Evolutionary conservation across 2,329 filamentous ascomycete genomes (phyloP), one percentile per base, ranked within the genome.

Genomic region (Trichophyton mentagrophytes): DNA sequence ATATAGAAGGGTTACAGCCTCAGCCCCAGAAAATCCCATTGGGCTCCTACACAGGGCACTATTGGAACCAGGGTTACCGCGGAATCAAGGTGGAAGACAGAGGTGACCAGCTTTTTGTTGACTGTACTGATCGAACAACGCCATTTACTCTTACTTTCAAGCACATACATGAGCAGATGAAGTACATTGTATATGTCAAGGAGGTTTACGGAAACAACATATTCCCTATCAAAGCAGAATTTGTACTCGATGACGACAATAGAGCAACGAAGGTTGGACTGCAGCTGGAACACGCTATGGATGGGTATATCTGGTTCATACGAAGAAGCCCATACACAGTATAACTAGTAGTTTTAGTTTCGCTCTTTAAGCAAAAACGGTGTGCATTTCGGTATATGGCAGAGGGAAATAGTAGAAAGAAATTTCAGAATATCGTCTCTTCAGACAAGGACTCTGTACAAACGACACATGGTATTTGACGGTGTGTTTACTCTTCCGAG

Each of bases 71-170:
- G 7, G 49, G 69, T 0, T 73, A 72, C 63, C 67, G 64, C 30
- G 60, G 55, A 3, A 57, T 73, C 51, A 61, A 51, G 11, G 64
- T 72, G 7, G 58, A 68, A 40, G 61, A 68, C 25, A 66, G 62
- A 57, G 66, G 69, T n/a, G 61, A 63, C 2, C 30, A 59, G 44
- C 63, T 74, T 2, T 71, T 70, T 55, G 62, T 73, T 27, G 69
- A 73, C 60, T 69, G 69, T 20, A 67, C 63, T 6, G 72, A 73
- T 64, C 66, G 72, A 6, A 70, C 69, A 1, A 66, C 68, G 57
- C 64, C 66, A 5, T 72, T 71, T 60, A 66, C 64, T 7, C 58
- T 72, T n/a, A 66, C 57, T 2, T 69, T 73, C 33, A 69, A 72
- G 27, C 70, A 73, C 62, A 55, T 71, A 44, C 55, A 59, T 17